These are phyloP conservation scores for Hyphopichia fennica DNA, from an alignment of 1,139 yeast species.

Conservation along the genomic window DNA sequence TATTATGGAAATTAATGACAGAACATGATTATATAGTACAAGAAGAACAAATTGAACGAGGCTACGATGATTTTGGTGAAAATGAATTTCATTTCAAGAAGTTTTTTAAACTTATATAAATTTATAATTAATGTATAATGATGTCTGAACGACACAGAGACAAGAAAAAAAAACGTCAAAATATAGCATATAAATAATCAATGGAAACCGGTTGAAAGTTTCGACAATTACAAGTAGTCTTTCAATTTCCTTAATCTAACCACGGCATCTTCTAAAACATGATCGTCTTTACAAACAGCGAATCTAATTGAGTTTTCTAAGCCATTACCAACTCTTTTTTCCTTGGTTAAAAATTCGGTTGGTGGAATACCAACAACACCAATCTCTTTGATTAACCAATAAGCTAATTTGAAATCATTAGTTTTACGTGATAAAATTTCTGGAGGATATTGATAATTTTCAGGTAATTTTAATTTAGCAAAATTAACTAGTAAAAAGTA, in stretches of 20 bases:
- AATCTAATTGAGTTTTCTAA: constrained; percentile 87
- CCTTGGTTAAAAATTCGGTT: constrained; percentile 74
- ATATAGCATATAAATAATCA: constrained; percentile 1
- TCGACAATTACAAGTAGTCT: constrained; percentile 53
- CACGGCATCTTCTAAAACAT: constrained; percentile 76
- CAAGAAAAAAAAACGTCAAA: not conserved
- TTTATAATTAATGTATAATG: not conserved
- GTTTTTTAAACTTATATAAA: constrained; percentile 9
- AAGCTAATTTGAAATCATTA: constrained; percentile 82
- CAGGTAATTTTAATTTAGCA: constrained; percentile 76
- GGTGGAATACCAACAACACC: constrained; percentile 98
- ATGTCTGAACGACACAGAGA: too few relatives aligned
- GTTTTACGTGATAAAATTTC: constrained; percentile 65
- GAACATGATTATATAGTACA: constrained; percentile 24
- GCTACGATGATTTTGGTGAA: constrained; percentile 85
- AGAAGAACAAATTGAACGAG: constrained; percentile 47
- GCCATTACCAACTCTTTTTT: constrained; percentile 62
- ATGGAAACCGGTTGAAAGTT: constrained; percentile 6
- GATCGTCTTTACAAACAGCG: constrained; percentile 94
- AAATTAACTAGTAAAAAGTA: constrained; percentile 89
- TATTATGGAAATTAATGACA: constrained; percentile 55
- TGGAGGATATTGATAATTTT: constrained; percentile 67
- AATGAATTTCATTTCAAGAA: constrained; percentile 60
- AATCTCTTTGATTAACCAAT: constrained; percentile 87
- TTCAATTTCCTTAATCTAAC: constrained; percentile 68